A percentile compares a stretch with the other conserved stretches of the same genome.
Evolutionary conservation across 2,329 filamentous ascomycete species (phyloP).

Genomic region (Fusarium liriodendri): DNA sequence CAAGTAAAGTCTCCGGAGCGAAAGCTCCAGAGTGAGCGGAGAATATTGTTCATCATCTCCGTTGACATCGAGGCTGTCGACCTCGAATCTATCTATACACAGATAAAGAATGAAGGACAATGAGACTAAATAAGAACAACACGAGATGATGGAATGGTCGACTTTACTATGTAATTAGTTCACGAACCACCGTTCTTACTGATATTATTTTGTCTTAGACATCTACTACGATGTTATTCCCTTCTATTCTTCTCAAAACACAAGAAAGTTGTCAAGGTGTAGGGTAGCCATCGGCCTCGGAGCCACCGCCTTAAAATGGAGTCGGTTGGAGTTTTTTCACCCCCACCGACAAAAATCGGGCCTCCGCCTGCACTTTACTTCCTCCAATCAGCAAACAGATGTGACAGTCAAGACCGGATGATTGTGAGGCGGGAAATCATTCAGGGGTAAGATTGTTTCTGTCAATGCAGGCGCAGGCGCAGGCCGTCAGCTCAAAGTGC

Average conservation of each 20-base stretch:
- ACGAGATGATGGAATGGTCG: background rate
- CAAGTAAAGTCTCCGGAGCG: background rate
- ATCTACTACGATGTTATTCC: background rate
- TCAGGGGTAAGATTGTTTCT: background rate
- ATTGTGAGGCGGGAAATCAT: background rate
- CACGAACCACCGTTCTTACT: no score
- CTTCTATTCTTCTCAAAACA: background rate
- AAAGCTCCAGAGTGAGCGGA: background rate
- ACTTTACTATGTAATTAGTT: background rate
- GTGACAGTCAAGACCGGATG: background rate
- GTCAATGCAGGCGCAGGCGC: background rate
- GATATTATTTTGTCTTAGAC: background rate
- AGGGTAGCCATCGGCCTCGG: background rate
- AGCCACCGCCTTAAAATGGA: background rate
- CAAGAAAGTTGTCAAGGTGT: background rate
- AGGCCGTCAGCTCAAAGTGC: background rate
- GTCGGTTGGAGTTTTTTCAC: background rate
- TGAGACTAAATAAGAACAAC: background rate
- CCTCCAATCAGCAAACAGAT: background rate
- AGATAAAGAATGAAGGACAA: background rate
- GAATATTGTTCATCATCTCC: background rate
- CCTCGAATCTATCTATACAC: rapidly evolving
- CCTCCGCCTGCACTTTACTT: background rate
- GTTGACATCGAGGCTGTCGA: background rate
- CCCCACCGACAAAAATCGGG: background rate